Base-by-base conservation (phyloP, 2,329 filamentous ascomycete genomes). In the Epichloe uncinata region DNA sequence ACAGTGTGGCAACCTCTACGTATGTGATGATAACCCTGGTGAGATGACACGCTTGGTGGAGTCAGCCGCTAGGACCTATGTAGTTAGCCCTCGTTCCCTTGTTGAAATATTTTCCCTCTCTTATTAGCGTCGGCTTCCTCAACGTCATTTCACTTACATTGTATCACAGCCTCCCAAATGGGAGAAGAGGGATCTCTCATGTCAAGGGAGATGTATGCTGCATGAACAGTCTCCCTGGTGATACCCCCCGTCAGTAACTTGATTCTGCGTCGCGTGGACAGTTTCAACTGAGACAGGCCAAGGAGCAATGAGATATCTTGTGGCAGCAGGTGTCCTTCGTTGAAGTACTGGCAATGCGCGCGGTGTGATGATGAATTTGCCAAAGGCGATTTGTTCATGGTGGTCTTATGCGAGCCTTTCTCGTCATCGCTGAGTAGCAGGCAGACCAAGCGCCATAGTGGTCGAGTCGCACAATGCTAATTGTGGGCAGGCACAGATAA, bases 201-300 rank as follows among this genome's bases (percentile, higher is more conserved):
- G 33, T 37, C 18, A 26, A 45, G 44, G 15, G 44, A n/a, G 20
- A 45, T 11, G 6, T 35, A 40, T 47, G 20, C 13, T 33, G 35
- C 45, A 47, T 18, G 13, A 18, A 18, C 45, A 30, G 3, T 38
- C 15, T 33, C n/a, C 7, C 30, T 38, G 44, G 18, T 18, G 15
- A 13, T 6, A 18, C 4, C 2, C 18, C 18, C 18, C 18, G n/a
- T n/a, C n/a, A n/a, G n/a, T n/a, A n/a, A n/a, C n/a, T n/a, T n/a
- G n/a, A n/a, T n/a, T n/a, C n/a, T n/a, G n/a, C n/a, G n/a, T n/a
- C n/a, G n/a, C n/a, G n/a, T n/a, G n/a, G 26, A 30, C 44, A 43
- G 16, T 35, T 35, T 16, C 46, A 47, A 47, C 46, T 47, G 46
- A 47, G 46, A 47, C 46, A 47, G 37, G 12, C 26, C n/a, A 22